Conservation (phyloP, 352 stramenopile species). For the Pythium oligandrum region DNA sequence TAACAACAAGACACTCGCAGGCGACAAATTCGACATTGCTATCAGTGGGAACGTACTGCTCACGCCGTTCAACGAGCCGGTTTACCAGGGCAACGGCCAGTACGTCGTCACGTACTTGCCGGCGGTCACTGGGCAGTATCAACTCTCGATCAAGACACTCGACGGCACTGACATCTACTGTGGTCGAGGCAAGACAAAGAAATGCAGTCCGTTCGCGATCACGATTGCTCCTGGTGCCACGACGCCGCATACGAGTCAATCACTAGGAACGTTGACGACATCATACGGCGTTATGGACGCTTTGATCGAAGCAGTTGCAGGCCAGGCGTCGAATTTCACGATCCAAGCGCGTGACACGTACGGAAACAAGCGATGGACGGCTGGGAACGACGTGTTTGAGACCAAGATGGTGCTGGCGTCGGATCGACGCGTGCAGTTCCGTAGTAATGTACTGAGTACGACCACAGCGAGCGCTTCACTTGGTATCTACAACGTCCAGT, state of each 20-base stretch:
- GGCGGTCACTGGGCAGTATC: constrained; percentile 83
- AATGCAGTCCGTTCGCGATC: constrained; percentile 94
- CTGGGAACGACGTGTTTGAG: constrained; percentile 65
- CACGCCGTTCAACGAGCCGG: constrained; percentile 58
- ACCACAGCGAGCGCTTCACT: constrained; percentile 22
- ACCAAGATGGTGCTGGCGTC: constrained; percentile 77
- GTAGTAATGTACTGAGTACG: constrained; percentile 60
- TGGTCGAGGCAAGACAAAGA: constrained; percentile 81
- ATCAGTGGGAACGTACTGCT: constrained; percentile 43
- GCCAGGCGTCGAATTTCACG: constrained; percentile 90
- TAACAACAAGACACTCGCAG: constrained; percentile 88
- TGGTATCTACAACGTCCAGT: constrained; percentile 91
- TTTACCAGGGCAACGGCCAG: constrained; percentile 88
- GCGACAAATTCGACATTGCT: constrained; percentile 71
- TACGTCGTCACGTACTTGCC: constrained; percentile 90
- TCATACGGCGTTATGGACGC: constrained; percentile 76
- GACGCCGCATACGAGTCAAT: constrained; percentile 86
- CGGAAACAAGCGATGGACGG: constrained; percentile 66
- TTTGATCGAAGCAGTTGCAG: constrained; percentile 89
- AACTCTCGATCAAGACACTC: constrained; percentile 87
- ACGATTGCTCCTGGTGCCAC: constrained; percentile 84
- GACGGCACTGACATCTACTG: constrained; percentile 95
- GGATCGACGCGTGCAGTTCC: constrained; percentile 68
- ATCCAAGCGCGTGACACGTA: constrained; percentile 95
- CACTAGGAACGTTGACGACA: constrained; percentile 52